A percentile compares a stretch with the other conserved stretches of the same genome.
Conservation (phyloP, 768 basidiomycete genomes). For the Erythrobasidium yunnanense region DNA sequence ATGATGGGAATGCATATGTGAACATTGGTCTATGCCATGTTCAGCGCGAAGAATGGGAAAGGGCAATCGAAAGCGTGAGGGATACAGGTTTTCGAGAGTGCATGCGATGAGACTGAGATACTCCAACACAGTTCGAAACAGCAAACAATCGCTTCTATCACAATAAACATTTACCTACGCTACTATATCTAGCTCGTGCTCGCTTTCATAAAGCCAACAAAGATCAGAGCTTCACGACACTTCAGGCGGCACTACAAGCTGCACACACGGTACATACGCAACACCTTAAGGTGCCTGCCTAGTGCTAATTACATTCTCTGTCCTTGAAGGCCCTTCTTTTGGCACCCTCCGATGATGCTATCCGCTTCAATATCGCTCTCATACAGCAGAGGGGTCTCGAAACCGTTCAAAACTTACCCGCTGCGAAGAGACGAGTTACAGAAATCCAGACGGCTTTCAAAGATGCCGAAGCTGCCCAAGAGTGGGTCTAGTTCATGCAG, state of each 20-base stretch:
- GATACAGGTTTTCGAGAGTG: neutral
- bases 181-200: constrained; percentile 77
- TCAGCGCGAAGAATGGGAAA: constrained; percentile 81
- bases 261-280: constrained; percentile 56
- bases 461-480: constrained; percentile 74
- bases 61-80: constrained; percentile 84
- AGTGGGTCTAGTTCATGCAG: constrained; percentile 48
- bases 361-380: constrained; percentile 92
- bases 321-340: constrained; percentile 62
- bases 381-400: constrained; percentile 94
- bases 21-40: constrained; percentile 98
- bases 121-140: constrained; percentile 64
- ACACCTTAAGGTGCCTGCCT: neutral
- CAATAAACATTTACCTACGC: constrained; percentile 60
- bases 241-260: constrained; percentile 73
- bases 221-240: constrained; percentile 68
- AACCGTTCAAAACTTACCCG: constrained; percentile 62
- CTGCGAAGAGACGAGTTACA: constrained; percentile 64
- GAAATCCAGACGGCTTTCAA: constrained; percentile 68
- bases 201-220: constrained; percentile 91
- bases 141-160: constrained; percentile 68
- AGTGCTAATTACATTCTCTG: neutral
- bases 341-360: constrained; percentile 77
- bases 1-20: constrained; percentile 65
- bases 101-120: neutral